Conservation (phyloP, 192 early-diverging fungal genomes). For the Endogone sp. region DNA sequence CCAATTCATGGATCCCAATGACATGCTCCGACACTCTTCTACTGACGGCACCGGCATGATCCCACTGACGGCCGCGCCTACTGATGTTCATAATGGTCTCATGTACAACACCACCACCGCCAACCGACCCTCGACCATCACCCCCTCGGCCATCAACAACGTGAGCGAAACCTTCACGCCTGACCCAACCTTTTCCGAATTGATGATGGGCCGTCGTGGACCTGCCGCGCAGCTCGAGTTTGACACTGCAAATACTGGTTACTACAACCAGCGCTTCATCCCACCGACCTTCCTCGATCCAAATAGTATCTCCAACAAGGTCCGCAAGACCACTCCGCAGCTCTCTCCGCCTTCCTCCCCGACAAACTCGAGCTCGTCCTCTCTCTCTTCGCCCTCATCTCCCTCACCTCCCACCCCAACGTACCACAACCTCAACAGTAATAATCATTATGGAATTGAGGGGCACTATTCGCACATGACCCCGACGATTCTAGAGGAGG, state of each 20-base stretch:
- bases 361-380: constrained; percentile 4
- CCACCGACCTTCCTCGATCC: constrained; percentile 1
- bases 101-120: no score
- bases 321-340: constrained; percentile 1
- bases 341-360: constrained; percentile 5
- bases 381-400: constrained; percentile 5
- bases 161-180: not conserved
- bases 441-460: not conserved
- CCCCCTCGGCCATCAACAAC: no score
- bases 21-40: constrained; percentile 3
- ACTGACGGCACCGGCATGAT: not conserved
- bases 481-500: constrained; percentile 9
- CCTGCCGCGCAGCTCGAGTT: no score
- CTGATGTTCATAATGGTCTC: no score
- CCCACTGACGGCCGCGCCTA: no score
- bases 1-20: constrained; percentile 26
- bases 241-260: not conserved
- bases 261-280: not conserved
- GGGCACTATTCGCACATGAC: not conserved
- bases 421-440: not conserved
- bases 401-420: not conserved
- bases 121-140: no score
- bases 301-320: not conserved
- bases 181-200: constrained; percentile 10
- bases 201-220: constrained; percentile 7